Base-by-base conservation (phyloP, 345 rosid genomes). In the Eucalyptus decipiens region DNA sequence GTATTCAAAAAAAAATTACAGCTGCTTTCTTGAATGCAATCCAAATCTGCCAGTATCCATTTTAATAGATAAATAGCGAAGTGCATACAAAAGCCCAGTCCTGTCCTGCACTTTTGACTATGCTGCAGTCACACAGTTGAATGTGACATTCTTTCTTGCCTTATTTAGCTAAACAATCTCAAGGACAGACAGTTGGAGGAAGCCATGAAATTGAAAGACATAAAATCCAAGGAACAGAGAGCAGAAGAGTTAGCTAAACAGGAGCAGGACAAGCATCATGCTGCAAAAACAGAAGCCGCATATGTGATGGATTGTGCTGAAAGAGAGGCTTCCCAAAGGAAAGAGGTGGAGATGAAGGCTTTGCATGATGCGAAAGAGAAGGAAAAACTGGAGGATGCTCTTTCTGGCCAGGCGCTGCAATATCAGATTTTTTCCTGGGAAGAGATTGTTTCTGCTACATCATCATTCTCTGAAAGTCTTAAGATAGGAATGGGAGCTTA, bases 401-500 rank as follows among this genome's bases (percentile, higher is more conserved):
- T 96, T 15, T 91, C 89, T 37, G 96, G 95, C 62, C 88, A 93
- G 88, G 19, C 89, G 58, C 93, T 87, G 91, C 96, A 89, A 62
- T 96, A 93, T 92, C 94, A 90, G 90, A 91, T 89, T 69, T 95
- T 96, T 90, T 89, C 93, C 11, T 97, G 98, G 99, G 98, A 97
- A 88, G 99, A 97, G 90, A 96, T 97, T 87, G 93, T 93, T 9
- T 91, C 93, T 32, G 97, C 99, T 45, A 96, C 99, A 43, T 97
- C 95, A 67, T 96, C 97, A 3, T 97, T 97, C 89, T 96, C 97
- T 5, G 96, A 96, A 86, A 91, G 94, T 56, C 94, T 92, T 60
- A 95, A 90, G 90, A 93, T 97, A 52, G 99, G 99, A 90, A 89
- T 83, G 86, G 99, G 99, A 65, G 99, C 96, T 32, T 96, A 95